These are phyloP conservation scores for Hypoxylon lenormandii DNA, from an alignment of 495 filamentous ascomycete species.

Conservation along the genomic window DNA sequence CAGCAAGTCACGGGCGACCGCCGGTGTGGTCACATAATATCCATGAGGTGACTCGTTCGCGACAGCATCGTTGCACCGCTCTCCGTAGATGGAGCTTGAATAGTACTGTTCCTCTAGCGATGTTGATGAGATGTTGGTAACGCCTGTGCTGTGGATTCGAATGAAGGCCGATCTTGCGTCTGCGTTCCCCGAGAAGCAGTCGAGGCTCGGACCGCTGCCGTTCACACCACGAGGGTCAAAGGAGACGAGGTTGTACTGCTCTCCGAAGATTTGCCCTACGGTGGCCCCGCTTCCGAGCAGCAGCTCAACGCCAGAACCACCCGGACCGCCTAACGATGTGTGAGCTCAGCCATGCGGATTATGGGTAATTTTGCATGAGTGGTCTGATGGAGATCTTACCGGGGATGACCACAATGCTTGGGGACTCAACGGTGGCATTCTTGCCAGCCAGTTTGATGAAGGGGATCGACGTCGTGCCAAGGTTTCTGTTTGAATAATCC, in stretches of 20 bases:
- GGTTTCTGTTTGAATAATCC: constrained; percentile 44
- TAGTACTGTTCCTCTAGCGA: constrained; percentile 50
- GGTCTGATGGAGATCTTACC: constrained; percentile 12
- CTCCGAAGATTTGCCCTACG: constrained; percentile 44
- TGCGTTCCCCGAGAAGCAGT: constrained; percentile 50
- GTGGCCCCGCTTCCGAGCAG: constrained; percentile 12
- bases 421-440: constrained; percentile 40
- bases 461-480: constrained; percentile 44
- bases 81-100: constrained; percentile 54
- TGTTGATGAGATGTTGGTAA: constrained; percentile 55
- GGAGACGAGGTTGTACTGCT: constrained; percentile 47
- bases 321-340: constrained; percentile 42
- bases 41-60: constrained; percentile 44
- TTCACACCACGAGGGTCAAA: constrained; percentile 55
- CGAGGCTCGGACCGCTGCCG: constrained; percentile 42
- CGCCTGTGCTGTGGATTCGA: constrained; percentile 58
- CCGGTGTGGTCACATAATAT: constrained; percentile 44
- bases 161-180: constrained; percentile 58
- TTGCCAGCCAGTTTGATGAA: constrained; percentile 48
- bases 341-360: too few relatives aligned
- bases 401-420: constrained; percentile 54
- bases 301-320: constrained; percentile 47
- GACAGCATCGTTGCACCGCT: constrained; percentile 43
- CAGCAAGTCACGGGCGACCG: constrained; percentile 34
- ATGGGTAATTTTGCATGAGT: too few relatives aligned